A percentile compares a stretch with the other conserved stretches of the same genome.
Evolutionary conservation across 78 protist genomes (phyloP).

Genomic region (Pigoraptor vietnamica): DNA sequence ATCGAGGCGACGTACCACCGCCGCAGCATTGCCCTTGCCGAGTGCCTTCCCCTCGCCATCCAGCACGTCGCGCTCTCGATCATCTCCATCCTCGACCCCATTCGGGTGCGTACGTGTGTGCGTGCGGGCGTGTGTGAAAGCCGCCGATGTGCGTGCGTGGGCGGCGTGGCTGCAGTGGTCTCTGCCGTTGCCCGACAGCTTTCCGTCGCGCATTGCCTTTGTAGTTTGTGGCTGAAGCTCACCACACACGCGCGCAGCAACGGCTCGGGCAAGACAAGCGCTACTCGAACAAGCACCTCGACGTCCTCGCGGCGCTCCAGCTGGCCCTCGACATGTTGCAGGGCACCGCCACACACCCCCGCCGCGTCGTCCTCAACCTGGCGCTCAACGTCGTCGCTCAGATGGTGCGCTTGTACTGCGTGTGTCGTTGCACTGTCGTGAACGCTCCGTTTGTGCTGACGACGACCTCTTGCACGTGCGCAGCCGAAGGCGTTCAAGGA

Average conservation of each 20-base stretch:
- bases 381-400: not conserved
- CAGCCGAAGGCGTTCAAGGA: not conserved
- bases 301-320: not conserved
- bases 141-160: not conserved
- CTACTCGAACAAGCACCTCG: not conserved
- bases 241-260: not conserved
- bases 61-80: not conserved
- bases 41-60: not conserved
- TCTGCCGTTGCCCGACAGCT: not conserved
- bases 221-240: not conserved
- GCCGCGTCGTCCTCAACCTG: not conserved
- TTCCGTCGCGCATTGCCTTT: not conserved
- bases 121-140: not conserved
- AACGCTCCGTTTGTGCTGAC: too few relatives aligned
- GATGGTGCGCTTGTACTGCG: not conserved
- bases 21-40: constrained; percentile 41
- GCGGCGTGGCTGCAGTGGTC: not conserved
- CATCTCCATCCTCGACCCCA: not conserved
- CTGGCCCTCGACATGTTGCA: not conserved
- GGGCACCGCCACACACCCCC: not conserved
- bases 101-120: not conserved
- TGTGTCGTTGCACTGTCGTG: too few relatives aligned
- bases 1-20: constrained; percentile 52
- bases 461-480: too few relatives aligned
- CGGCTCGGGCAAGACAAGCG: not conserved